Evolutionary conservation across 805 yeast genomes (phyloP), one percentile per base, ranked within the genome.

Genomic region (Wickerhamomyces sydowiorum): DNA sequence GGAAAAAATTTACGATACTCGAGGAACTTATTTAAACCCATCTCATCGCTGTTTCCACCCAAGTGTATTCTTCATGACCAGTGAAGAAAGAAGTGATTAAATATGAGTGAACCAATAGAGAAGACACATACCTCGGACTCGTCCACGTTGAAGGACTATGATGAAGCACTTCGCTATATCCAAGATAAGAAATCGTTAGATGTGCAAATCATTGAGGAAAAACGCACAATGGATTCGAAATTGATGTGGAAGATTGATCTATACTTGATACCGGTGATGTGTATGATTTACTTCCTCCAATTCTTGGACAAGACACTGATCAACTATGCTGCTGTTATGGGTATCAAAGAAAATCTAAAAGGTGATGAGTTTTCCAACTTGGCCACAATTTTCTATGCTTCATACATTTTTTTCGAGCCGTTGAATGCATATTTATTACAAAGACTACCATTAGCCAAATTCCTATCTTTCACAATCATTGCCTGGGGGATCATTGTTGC

Each of bases 291-390:
- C 52, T 69, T 77, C 43, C 61, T 77, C 24, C 80, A 76, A 60
- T 75, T 73, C 49, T 56, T 78, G 42, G 85, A 79, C 50, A 78
- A 78, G 48, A 66, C 75, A 3, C 57, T 77, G 34, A 57, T 75
- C 33, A 76, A 77, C 46, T 78, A 78, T 52, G 76, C 84, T 5
- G 80, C 80, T 2, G 78, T 79, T 1, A 77, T 79, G 83, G 83
- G 83, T 1, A 75, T 78, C 52, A 74, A 71, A 52, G 53, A 64
- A 3, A 66, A 74, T 50, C 61, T 75, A 46, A 57, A 56, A 29
- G 66, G 70, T n/a, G 65, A 74, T 38, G 70, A 77, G 40, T 76
- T 69, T 50, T 67, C 76, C 19, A 68, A 75, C 48, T 56, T 75
- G 35, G 71, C 75, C 24, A 74, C 82, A 3, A 73, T 75, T n/a